A percentile compares a stretch with the other conserved stretches of the same genome.
phyloP scores from a whole-genome alignment of 1,284 basidiomycete genomes.

The Fistulina hepatica region DNA sequence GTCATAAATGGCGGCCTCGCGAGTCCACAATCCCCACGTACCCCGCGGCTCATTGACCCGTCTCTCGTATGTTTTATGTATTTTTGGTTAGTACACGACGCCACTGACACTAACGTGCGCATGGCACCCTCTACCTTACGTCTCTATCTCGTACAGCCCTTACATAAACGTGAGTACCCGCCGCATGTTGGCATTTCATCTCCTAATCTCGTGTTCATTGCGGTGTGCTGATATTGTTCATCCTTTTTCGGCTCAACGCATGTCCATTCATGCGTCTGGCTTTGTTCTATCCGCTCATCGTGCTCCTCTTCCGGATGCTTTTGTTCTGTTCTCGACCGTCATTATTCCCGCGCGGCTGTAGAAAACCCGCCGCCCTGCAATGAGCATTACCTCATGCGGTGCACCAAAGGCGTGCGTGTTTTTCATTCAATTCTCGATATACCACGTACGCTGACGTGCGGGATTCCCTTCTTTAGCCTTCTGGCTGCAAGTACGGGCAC shows the following conservation, averaged over 20 bases:
- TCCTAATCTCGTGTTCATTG: too few relatives aligned
- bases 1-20: constrained; percentile 40
- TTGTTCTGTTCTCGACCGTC: too few relatives aligned
- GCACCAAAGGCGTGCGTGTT: constrained; percentile 58
- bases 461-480: constrained; percentile 33
- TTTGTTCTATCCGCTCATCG: too few relatives aligned
- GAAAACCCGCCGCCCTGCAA: constrained; percentile 72
- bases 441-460: constrained; percentile 9
- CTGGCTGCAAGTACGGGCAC: constrained; percentile 68
- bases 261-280: too few relatives aligned
- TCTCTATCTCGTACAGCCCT: too few relatives aligned
- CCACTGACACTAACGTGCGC: neutral
- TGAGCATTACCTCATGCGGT: constrained; percentile 67
- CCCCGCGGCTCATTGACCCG: constrained; percentile 38
- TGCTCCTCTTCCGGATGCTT: neutral
- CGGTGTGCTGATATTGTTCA: too few relatives aligned
- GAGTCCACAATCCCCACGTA: constrained; percentile 39
- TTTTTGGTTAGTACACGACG: constrained; percentile 7
- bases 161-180: constrained; percentile 42
- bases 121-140: neutral
- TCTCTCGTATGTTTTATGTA: constrained; percentile 33
- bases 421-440: neutral
- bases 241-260: too few relatives aligned
- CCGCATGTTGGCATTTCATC: too few relatives aligned
- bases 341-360: constrained; percentile 29